A percentile compares a stretch with the other conserved stretches of the same genome.
These are phyloP conservation scores for Lyophyllum shimeji DNA, from an alignment of 768 basidiomycete genomes.

Conservation along the genomic window DNA sequence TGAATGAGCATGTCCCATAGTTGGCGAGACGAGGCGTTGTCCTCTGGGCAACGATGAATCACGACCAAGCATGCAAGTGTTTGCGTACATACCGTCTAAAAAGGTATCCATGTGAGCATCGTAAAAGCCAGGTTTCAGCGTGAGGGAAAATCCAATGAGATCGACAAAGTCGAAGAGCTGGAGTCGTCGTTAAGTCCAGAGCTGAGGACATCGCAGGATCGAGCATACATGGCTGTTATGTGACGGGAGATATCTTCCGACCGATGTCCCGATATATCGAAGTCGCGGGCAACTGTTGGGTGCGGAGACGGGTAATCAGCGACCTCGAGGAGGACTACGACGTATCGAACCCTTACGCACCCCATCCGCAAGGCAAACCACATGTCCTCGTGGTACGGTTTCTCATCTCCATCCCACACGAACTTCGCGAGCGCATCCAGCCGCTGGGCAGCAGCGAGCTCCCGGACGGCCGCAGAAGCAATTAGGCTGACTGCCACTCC, in stretches of 20 bases:
- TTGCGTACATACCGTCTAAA: conserved; percentile 49
- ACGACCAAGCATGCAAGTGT: background rate
- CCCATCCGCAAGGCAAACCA: conserved; percentile 72
- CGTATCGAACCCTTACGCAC: conserved; percentile 33
- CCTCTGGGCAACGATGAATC: conserved; percentile 34
- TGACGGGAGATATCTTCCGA: conserved; percentile 59
- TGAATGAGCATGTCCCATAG: conserved; percentile 74
- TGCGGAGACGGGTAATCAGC: conserved; percentile 2
- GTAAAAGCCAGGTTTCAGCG: conserved; percentile 63
- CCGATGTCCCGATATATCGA: conserved; percentile 57
- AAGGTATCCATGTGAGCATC: conserved; percentile 54
- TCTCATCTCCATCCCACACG: conserved; percentile 71
- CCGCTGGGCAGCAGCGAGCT: conserved; percentile 43
- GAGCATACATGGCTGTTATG: conserved; percentile 62
- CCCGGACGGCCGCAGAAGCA: conserved; percentile 52
- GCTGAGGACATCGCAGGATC: conserved; percentile 2
- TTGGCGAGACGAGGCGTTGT: conserved; percentile 46
- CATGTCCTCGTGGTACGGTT: conserved; percentile 69
- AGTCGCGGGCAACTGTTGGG: conserved; percentile 61
- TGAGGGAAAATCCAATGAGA: conserved; percentile 62
- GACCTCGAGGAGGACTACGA: background rate
- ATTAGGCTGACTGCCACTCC: conserved; percentile 30
- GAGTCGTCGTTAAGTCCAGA: conserved; percentile 3
- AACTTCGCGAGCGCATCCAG: conserved; percentile 69
- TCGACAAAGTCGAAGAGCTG: conserved; percentile 71